These are phyloP conservation scores for Polygonum aviculare DNA, from an alignment of 148 eudicot genomes.

Conservation along the genomic window DNA sequence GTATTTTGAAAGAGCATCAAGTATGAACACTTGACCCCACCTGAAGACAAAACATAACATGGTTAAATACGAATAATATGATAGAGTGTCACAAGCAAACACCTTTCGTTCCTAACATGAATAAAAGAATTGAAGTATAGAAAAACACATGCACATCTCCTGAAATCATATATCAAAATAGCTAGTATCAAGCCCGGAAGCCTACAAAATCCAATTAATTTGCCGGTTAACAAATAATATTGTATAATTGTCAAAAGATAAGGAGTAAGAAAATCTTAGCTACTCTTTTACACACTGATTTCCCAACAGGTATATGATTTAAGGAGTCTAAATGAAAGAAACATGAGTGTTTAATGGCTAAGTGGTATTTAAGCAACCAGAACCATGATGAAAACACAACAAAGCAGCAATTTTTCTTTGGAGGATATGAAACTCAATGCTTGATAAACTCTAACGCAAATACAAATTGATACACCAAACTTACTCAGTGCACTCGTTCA, in stretches of 20 bases:
- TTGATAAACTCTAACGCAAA: not conserved
- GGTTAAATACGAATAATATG: not conserved
- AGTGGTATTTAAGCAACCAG: not conserved
- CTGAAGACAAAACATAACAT: constrained; percentile 24
- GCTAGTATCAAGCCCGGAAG: not conserved
- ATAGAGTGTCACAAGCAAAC: not conserved
- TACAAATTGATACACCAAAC: constrained; percentile 13
- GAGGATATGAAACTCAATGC: not conserved
- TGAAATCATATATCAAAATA: not conserved
- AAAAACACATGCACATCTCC: not conserved
- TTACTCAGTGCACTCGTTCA: constrained; percentile 98
- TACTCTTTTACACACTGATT: not conserved
- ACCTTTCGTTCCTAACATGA: not conserved
- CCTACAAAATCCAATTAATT: not conserved
- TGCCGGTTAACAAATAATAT: not conserved
- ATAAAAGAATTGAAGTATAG: not conserved
- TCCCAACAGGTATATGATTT: not conserved
- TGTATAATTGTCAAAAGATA: not conserved
- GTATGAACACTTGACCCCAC: constrained; percentile 99
- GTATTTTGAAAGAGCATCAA: constrained; percentile 92
- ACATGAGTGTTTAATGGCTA: not conserved
- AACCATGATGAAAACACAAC: not conserved
- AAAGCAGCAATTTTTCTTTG: not conserved
- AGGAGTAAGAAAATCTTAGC: not conserved
- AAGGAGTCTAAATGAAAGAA: not conserved